Conservation (phyloP, 2,329 filamentous ascomycete genomes). For the Scytalidium lignicola region DNA sequence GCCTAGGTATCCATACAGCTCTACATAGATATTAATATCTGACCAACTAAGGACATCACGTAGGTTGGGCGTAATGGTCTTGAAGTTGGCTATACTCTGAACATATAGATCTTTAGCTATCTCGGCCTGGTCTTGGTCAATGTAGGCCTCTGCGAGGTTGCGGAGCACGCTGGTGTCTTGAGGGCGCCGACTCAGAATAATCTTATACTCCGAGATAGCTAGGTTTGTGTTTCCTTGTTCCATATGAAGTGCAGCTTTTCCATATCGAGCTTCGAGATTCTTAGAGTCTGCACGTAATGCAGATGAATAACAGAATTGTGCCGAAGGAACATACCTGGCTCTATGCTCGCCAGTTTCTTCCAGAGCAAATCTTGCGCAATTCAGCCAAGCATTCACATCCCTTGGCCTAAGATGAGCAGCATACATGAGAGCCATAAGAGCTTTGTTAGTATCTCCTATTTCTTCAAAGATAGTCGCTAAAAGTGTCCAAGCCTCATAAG, state of each 20-base stretch:
- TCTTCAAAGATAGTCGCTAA: conserved; percentile 58
- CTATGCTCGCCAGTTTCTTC: conserved; percentile 42
- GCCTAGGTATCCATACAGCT: conserved; percentile 65
- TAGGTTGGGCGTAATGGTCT: conserved; percentile 5
- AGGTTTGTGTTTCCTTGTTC: conserved; percentile 48
- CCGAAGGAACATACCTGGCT: conserved; percentile 45
- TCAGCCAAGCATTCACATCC: conserved; percentile 53
- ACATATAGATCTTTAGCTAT: conserved; percentile 29
- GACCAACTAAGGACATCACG: conserved; percentile 53
- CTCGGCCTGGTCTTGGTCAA: conserved; percentile 26
- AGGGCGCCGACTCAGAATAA: conserved; percentile 42
- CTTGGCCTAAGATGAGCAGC: conserved; percentile 60
- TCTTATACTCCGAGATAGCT: conserved; percentile 53
- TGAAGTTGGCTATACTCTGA: conserved; percentile 25
- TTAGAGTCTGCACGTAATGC: conserved; percentile 52
- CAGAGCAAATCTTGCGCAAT: conserved; percentile 49
- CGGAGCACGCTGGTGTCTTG: conserved; percentile 38
- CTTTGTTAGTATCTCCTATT: conserved; percentile 50
- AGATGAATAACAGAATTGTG: conserved; percentile 53
- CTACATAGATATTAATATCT: conserved; percentile 79
- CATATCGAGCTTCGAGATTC: conserved; percentile 49
- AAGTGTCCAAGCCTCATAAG: conserved; percentile 59
- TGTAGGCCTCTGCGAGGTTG: conserved; percentile 28
- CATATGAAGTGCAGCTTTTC: conserved; percentile 54
- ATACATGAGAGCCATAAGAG: conserved; percentile 54